Conservation (phyloP, 108 stramenopile genomes). For the Fistulifera pelliculosa region DNA sequence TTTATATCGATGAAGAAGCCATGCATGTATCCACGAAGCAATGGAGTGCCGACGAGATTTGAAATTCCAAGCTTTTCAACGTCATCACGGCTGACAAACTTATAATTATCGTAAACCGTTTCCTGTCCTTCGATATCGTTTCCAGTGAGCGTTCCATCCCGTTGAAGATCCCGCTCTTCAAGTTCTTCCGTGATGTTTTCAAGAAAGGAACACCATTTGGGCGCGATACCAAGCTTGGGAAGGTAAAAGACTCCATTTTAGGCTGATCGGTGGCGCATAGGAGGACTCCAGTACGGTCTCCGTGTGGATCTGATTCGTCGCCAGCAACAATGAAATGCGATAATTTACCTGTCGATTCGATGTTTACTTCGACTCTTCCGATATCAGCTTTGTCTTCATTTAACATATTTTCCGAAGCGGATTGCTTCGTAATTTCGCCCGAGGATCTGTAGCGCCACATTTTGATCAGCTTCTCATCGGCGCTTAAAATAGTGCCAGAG, state of each 20-base stretch:
- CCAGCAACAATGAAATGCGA: slow-evolving; percentile 83
- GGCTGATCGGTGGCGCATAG: slow-evolving; percentile 91
- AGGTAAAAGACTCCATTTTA: slow-evolving; percentile 92
- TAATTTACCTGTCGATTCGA: slow-evolving; percentile 91
- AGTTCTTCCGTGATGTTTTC: slow-evolving; percentile 98
- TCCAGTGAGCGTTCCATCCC: slow-evolving; percentile 26
- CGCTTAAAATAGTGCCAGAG: slow-evolving; percentile 66
- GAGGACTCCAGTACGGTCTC: slow-evolving; percentile 85
- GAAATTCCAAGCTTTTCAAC: slow-evolving; percentile 89
- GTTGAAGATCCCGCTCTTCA: slow-evolving; percentile 82
- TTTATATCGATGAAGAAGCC: slow-evolving; percentile 97
- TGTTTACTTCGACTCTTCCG: slow-evolving; percentile 83
- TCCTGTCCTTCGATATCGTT: slow-evolving; percentile 44
- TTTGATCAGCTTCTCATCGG: slow-evolving; percentile 91
- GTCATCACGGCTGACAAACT: slow-evolving; percentile 92
- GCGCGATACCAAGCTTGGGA: slow-evolving; percentile 92
- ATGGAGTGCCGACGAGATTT: slow-evolving; percentile 91
- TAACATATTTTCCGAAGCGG: slow-evolving; percentile 10
- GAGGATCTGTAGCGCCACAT: slow-evolving; percentile 84
- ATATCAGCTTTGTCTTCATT: slow-evolving; percentile 29
- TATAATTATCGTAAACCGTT: slow-evolving; percentile 96
- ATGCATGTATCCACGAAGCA: slow-evolving; percentile 97
- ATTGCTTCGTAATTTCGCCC: slow-evolving; percentile 7
- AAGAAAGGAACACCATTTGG: slow-evolving; percentile 96
- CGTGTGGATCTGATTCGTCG: slow-evolving; percentile 65